Evolutionary conservation across 2,329 filamentous ascomycete species (phyloP), one percentile per base, ranked within the genome.

Genomic region (Aureobasidium sp.): DNA sequence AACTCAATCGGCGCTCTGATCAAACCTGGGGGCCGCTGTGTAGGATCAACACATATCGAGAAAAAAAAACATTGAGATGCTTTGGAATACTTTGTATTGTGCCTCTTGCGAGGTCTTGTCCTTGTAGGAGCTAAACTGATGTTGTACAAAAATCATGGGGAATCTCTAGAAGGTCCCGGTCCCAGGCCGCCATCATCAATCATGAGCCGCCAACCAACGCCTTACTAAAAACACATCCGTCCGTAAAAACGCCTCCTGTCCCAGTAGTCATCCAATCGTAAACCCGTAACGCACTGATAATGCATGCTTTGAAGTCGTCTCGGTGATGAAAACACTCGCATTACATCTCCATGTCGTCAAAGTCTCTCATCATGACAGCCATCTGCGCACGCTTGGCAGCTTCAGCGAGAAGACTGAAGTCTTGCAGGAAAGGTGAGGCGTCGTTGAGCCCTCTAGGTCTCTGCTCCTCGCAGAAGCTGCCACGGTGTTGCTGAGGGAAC

Each of bases 311-410:
- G 56, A 49, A 39, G 36, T 42, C 15, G 25, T 20, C 17, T 41
- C 22, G 29, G 17, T n/a, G 11, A 20, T 51, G 6, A 39, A 34
- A 34, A 37, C 20, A n/a, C 41, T 52, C 29, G 36, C 34, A 55
- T 63, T 62, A 77, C 39, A 91, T 75, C 59, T 83, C 84, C 70
- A 89, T 82, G 66, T 86, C 84, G 70, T 90, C 91, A 71, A 97
- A 82, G 75, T 97, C 93, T 65, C 92, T 83, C 81, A 92, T 89
- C 73, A 97, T 79, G 70, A 91, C 86, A 45, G 90, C 90, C 81
- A 97, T 89, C 76, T 97, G 91, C 11, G 93, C 93, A 45, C 92
- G 82, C 77, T 96, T 96, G 47, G 91, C 93, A 1, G 93, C 93
- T 79, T 97, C 93, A 39, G 92, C 92, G 45, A 97, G 83, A 34